Base-by-base conservation (phyloP, 1,139 yeast species). In the Torulaspora globosa region DNA sequence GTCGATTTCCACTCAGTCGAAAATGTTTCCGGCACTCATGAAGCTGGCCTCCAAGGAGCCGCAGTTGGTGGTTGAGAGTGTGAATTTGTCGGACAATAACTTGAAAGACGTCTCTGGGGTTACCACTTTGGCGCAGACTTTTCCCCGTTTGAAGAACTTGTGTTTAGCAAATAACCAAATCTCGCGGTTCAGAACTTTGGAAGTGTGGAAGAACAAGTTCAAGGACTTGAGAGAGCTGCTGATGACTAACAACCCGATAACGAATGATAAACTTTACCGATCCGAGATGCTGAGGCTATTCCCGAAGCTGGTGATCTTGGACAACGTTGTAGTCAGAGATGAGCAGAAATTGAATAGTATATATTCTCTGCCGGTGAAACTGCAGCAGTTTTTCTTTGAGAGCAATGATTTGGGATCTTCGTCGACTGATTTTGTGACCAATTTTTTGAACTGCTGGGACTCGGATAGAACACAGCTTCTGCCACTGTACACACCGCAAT, bases 1-100 rank as follows among this genome's bases (percentile, higher is more conserved):
- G 18, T 70, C 78, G 14, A 70, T 80, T 0, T 64, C 74, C 3
- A 74, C 79, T 6, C 75, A 81, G 41, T 76, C 94, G 12, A 90
- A 90, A 65, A 82, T 90, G 75, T 89, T 92, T 66, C 86, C 90
- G 3, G 98, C 98, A 0, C 70, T 92, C 54, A 81, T 92, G 88
- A 88, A 85, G 62, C 70, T 94, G 15, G 96, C 96, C 1, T 63
- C 69, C 1, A 72, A 72, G 43, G 71, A 69, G 40, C 56, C 59
- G 2, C 60, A 57, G 7, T 49, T 68, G 35, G 72, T 72, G 2
- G 85, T 89, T 5, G 84, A 82, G 31, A 83, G 92, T 50, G 80
- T 92, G 14, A 88, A 85, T 62, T 71, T 92, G 42, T 82, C 95
- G 11, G 73, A 73, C 48, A 92, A 92, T 62, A 76, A 75, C 48